Percentiles rank a stretch among this genome's conserved stretches.
Conservation (phyloP, 2,329 filamentous ascomycete species). For the Aspergillus fumigatiaffinis region DNA sequence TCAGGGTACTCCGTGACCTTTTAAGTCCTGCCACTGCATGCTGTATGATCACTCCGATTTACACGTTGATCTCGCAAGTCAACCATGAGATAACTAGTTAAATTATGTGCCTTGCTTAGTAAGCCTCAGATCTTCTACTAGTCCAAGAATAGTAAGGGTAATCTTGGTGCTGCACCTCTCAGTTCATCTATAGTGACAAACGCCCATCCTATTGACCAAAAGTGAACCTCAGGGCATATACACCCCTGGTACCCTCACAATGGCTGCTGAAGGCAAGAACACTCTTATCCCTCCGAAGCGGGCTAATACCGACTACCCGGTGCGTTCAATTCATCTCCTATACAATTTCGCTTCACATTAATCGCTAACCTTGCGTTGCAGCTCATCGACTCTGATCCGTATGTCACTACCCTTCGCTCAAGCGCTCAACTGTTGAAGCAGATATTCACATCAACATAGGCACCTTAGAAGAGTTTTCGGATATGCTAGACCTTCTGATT, state of each 20-base stretch:
- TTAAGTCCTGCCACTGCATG: background rate
- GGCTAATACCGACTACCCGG: constrained; percentile 79
- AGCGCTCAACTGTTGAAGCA: background rate
- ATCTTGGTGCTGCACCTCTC: background rate
- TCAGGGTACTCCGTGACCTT: background rate
- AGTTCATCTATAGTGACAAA: background rate
- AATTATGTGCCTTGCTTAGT: background rate
- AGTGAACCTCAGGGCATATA: background rate
- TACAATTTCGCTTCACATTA: background rate
- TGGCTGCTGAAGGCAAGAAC: constrained; percentile 38
- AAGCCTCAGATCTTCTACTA: background rate
- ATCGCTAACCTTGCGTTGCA: constrained; percentile 43
- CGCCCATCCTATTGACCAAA: background rate
- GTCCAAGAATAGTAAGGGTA: background rate
- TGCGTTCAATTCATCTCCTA: constrained; percentile 48
- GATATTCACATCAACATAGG: constrained; percentile 48
- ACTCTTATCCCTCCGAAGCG: constrained; percentile 69
- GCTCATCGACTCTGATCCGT: constrained; percentile 99
- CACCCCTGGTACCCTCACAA: constrained; percentile 19
- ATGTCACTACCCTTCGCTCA: constrained; percentile 42
- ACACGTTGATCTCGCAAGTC: background rate
- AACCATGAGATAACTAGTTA: background rate
- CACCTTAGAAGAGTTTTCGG: constrained; percentile 86
- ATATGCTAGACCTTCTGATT: constrained; percentile 85
- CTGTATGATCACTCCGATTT: background rate